phyloP scores from a whole-genome alignment of 805 yeast genomes.

The Pichia scutulata region DNA sequence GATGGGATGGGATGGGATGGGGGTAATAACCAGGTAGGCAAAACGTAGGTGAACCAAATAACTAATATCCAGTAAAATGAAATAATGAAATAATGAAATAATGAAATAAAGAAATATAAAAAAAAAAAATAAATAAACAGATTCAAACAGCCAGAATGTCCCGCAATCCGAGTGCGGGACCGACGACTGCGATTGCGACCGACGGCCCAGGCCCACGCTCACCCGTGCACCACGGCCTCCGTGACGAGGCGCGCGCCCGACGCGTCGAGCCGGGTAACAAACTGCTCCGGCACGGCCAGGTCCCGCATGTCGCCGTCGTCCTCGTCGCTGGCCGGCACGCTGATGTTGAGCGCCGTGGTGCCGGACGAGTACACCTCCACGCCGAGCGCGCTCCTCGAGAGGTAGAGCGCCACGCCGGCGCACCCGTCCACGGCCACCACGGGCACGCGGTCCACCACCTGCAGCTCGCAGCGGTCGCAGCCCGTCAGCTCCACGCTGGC shows the following conservation, averaged over 20 bases:
- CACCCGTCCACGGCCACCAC: constrained; percentile 82
- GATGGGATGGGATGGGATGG: background rate
- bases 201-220: constrained; percentile 10
- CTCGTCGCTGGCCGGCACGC: constrained; percentile 39
- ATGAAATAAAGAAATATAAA: too few relatives aligned
- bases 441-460: constrained; percentile 75
- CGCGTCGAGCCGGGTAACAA: constrained; percentile 55
- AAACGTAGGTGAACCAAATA: too few relatives aligned
- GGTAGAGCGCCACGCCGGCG: constrained; percentile 74
- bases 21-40: background rate
- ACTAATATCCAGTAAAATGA: too few relatives aligned
- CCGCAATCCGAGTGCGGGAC: background rate
- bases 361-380: constrained; percentile 79
- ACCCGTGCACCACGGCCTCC: constrained; percentile 78
- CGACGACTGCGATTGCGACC: background rate
- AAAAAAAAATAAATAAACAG: too few relatives aligned
- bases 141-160: too few relatives aligned
- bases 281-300: constrained; percentile 85
- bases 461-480: constrained; percentile 73
- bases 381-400: constrained; percentile 19
- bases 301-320: constrained; percentile 72
- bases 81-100: too few relatives aligned
- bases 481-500: constrained; percentile 86
- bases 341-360: constrained; percentile 78
- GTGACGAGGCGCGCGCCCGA: constrained; percentile 56